Conservation (phyloP, 225 moss, liverwort and hornwort genomes). For the Pseudoscleropodium purum region DNA sequence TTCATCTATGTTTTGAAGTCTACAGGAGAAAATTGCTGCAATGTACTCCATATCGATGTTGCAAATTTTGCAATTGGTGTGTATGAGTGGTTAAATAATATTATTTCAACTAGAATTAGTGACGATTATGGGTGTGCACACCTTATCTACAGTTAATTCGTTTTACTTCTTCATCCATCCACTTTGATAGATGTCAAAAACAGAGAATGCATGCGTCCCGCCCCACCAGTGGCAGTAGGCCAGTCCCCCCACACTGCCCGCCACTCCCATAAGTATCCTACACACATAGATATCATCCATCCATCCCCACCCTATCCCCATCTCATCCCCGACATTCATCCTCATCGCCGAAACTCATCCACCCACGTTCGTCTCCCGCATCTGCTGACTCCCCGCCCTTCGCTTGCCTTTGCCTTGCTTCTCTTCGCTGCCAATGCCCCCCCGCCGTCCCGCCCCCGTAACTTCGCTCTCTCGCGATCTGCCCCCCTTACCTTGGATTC, state of each 20-base stretch:
- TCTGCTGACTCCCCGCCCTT: neutral
- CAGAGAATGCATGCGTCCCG: neutral
- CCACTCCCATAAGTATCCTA: neutral
- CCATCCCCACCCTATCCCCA: neutral
- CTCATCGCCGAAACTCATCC: neutral
- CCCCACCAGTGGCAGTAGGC: neutral
- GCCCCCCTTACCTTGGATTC: neutral
- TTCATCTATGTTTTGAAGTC: neutral
- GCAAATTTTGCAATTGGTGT: accelerated
- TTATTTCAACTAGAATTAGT: neutral
- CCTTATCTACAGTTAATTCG: no score
- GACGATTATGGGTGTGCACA: neutral
- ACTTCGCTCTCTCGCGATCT: neutral
- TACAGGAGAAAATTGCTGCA: accelerated
- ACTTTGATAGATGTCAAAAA: neutral
- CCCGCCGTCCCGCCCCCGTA: neutral
- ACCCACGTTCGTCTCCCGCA: neutral
- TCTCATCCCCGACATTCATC: neutral
- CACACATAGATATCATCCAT: neutral
- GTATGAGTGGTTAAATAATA: neutral
- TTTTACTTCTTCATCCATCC: neutral
- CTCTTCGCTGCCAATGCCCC: neutral
- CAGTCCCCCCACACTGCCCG: neutral
- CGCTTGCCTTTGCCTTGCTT: neutral
- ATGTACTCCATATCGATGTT: neutral